These are phyloP conservation scores for Zalaria sp. DNA, from an alignment of 2,329 filamentous ascomycete species.

Conservation along the genomic window DNA sequence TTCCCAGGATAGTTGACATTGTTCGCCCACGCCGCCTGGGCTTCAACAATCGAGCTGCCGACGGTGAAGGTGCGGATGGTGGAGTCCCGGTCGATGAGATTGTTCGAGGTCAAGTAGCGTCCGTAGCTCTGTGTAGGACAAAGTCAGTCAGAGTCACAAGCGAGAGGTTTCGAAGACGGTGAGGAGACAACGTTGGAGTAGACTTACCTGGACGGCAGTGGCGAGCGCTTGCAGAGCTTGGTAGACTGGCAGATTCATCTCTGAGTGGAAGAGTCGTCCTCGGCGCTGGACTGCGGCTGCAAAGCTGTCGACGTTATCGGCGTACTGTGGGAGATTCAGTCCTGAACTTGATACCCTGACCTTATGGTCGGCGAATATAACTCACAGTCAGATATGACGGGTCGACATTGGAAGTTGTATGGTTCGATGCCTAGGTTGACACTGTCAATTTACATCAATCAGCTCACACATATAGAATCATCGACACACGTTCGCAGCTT, in stretches of 20 bases:
- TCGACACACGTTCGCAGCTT: conserved; percentile 1
- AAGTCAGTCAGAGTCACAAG: not conserved
- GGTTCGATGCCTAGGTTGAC: not conserved
- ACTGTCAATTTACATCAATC: not conserved
- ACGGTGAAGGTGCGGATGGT: conserved; percentile 22
- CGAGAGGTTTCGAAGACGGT: not conserved
- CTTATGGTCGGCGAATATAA: not conserved
- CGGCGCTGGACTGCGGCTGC: conserved; percentile 16
- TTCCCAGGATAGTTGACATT: conserved; percentile 5
- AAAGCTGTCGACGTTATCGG: conserved; percentile 13
- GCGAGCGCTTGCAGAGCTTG: conserved; percentile 17
- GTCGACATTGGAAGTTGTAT: not conserved
- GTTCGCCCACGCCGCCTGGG: conserved; percentile 5
- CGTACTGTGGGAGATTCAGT: conserved; percentile 11
- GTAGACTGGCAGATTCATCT: conserved; percentile 21
- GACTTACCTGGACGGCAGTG: conserved; percentile 13
- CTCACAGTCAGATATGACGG: not conserved
- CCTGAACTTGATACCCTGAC: not conserved
- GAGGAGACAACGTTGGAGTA: not conserved
- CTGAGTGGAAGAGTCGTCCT: conserved; percentile 21
- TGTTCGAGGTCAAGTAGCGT: conserved; percentile 13
- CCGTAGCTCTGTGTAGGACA: conserved; percentile 11
- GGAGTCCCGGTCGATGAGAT: conserved; percentile 14
- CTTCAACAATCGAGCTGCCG: conserved; percentile 14
- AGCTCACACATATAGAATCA: too few species aligned